A percentile compares a stretch with the other conserved stretches of the same genome.
These are phyloP conservation scores for Beta macrorhiza DNA, from an alignment of 179 eudicot species.

Conservation along the genomic window DNA sequence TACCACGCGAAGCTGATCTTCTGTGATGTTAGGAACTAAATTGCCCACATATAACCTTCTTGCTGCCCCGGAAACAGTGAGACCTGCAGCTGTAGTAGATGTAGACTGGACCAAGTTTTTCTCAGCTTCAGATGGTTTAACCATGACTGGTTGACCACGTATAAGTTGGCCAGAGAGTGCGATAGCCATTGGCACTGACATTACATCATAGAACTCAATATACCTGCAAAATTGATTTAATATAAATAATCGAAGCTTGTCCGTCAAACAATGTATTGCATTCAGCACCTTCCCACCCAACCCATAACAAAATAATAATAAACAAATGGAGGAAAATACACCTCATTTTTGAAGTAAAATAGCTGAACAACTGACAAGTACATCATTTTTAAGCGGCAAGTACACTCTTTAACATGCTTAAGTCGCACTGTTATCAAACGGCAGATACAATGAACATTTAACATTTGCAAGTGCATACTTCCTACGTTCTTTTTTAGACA, in stretches of 20 bases:
- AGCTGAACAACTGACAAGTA: not conserved
- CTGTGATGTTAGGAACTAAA: constrained; percentile 71
- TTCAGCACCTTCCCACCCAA: not conserved
- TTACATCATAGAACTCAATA: constrained; percentile 81
- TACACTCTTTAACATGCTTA: not conserved
- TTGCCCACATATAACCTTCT: constrained; percentile 87
- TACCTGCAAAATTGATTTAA: constrained; percentile 47
- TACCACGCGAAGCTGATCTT: constrained; percentile 74
- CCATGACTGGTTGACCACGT: constrained; percentile 90
- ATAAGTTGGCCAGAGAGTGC: constrained; percentile 89
- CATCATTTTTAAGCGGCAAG: not conserved
- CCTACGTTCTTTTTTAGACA: no score
- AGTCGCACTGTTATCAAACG: not conserved
- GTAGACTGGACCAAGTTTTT: constrained; percentile 87
- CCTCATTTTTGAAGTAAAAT: not conserved
- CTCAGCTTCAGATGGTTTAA: constrained; percentile 96
- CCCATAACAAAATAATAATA: not conserved
- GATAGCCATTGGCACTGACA: constrained; percentile 99
- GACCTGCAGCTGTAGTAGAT: constrained; percentile 51
- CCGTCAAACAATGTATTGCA: not conserved
- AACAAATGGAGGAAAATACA: not conserved
- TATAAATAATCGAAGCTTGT: not conserved
- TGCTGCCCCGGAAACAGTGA: constrained; percentile 69
- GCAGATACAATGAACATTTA: not conserved
- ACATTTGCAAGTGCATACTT: not conserved